Conservation (phyloP, 2,329 filamentous ascomycete species). For the Blastomyces silverae region DNA sequence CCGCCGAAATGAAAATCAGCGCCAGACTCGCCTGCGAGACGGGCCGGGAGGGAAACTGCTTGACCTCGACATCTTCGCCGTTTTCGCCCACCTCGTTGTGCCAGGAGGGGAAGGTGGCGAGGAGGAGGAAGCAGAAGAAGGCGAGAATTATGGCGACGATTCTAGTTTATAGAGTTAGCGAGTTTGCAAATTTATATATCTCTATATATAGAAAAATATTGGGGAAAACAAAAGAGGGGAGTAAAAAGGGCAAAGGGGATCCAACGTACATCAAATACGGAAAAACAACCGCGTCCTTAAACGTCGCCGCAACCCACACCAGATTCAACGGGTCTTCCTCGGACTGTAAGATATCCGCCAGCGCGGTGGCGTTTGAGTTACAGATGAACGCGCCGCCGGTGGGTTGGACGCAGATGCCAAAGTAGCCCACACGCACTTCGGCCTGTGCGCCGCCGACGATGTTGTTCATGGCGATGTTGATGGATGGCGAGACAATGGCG, state of each 20-base stretch:
- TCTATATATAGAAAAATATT: too few relatives aligned
- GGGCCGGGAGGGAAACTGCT: constrained; percentile 84
- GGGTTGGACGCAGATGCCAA: constrained; percentile 91
- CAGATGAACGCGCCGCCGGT: constrained; percentile 89
- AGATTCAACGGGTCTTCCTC: constrained; percentile 95
- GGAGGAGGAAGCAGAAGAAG: constrained; percentile 88
- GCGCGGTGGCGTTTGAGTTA: constrained; percentile 90
- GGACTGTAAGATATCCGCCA: constrained; percentile 80
- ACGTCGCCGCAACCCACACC: constrained; percentile 93
- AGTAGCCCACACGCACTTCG: constrained; percentile 92
- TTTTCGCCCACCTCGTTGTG: constrained; percentile 79
- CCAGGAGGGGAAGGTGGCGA: constrained; percentile 96
- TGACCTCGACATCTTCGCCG: constrained; percentile 82
- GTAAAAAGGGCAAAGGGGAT: background rate
- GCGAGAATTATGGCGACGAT: constrained; percentile 98
- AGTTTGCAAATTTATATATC: constrained; percentile 15
- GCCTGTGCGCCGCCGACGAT: constrained; percentile 79
- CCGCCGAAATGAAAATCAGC: constrained; percentile 67
- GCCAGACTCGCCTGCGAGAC: constrained; percentile 90
- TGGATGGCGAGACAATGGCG: constrained; percentile 83
- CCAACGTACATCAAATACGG: constrained; percentile 79
- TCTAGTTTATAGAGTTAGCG: constrained; percentile 40
- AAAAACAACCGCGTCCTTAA: constrained; percentile 98
- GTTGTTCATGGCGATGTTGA: constrained; percentile 76
- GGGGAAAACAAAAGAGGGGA: constrained; percentile 4